These are phyloP conservation scores for Rhododendron williamsianum DNA, from an alignment of 148 eudicot genomes.

Conservation along the genomic window DNA sequence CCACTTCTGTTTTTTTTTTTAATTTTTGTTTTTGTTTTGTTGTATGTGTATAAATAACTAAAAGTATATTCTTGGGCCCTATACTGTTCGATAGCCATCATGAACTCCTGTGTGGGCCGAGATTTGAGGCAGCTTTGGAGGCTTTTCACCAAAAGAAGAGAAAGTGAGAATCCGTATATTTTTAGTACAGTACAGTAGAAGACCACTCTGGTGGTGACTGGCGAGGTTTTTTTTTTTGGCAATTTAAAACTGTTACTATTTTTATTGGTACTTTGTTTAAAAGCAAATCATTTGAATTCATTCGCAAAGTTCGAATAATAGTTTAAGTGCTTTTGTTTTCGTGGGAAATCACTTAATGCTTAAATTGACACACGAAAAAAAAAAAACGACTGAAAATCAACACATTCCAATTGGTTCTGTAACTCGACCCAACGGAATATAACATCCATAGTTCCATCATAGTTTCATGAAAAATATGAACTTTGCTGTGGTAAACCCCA, in stretches of 20 bases:
- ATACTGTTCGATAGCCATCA: background rate
- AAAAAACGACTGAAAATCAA: too few relatives aligned
- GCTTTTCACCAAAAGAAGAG: constrained; percentile 13
- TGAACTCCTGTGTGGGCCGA: constrained; percentile 16
- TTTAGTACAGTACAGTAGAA: background rate
- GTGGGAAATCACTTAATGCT: background rate
- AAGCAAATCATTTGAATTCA: background rate
- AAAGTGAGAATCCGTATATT: background rate
- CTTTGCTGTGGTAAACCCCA: too few relatives aligned
- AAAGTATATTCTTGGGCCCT: background rate
- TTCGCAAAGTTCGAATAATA: background rate
- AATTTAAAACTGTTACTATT: background rate
- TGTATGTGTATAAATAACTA: background rate
- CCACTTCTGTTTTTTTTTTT: background rate
- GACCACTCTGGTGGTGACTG: background rate
- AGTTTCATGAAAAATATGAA: too few relatives aligned
- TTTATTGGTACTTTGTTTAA: background rate
- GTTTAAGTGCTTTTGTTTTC: background rate
- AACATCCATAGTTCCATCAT: too few relatives aligned
- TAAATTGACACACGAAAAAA: too few relatives aligned
- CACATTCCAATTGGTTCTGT: too few relatives aligned
- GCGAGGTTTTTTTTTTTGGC: background rate
- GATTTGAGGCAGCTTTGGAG: constrained; percentile 25
- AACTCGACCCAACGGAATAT: too few relatives aligned
- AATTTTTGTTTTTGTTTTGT: too few relatives aligned